Base-by-base conservation (phyloP, 2,329 filamentous ascomycete species). In the Verticillium tricorpus region DNA sequence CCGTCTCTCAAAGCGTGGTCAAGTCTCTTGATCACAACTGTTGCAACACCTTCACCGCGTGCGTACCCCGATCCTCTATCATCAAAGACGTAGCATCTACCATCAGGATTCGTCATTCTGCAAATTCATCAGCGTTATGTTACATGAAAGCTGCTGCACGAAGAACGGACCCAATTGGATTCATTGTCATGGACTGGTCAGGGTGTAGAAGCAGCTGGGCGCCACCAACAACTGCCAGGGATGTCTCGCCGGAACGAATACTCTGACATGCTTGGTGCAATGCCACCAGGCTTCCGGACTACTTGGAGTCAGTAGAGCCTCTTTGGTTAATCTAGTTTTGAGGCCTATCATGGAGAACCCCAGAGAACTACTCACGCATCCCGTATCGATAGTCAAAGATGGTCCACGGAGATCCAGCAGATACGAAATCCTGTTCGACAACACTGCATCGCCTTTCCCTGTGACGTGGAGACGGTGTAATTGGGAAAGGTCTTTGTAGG, bases 31-130 rank as follows among this genome's bases (percentile, higher is more conserved):
- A 85, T 62, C 1, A 82, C 60, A 2, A 83, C 59, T 15, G 74
- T 70, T 1, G 69, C 76, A n/a, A 77, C 69, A 4, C 80, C 82
- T 65, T 85, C 82, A 2, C 80, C 81, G 9, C 81, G 73, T 1
- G 72, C 78, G 66, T 82, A 85, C 1, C 82, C 82, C 61, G 75
- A 73, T 1, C 74, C 81, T 17, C 66, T 66, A 5, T 67, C 65
- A 64, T 81, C 82, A 63, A 74, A 80, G 32, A 73, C 69, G 8
- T 67, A 57, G 32, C 60, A 67, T 50, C 58, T 69, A 45, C 71
- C 68, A 45, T 65, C 62, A 25, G 69, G 66, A 5, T 67, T 69
- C 15, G 73, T 67, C 55, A 73, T 37, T 37, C 35, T 37, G 35
- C 35, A 28, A 28, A 28, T 5, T 37, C 4, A 15, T 15, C 35